Percentiles rank a stretch among this genome's conserved stretches.
phyloP scores from a whole-genome alignment of 768 basidiomycete genomes.

The Baorangia bicolor region DNA sequence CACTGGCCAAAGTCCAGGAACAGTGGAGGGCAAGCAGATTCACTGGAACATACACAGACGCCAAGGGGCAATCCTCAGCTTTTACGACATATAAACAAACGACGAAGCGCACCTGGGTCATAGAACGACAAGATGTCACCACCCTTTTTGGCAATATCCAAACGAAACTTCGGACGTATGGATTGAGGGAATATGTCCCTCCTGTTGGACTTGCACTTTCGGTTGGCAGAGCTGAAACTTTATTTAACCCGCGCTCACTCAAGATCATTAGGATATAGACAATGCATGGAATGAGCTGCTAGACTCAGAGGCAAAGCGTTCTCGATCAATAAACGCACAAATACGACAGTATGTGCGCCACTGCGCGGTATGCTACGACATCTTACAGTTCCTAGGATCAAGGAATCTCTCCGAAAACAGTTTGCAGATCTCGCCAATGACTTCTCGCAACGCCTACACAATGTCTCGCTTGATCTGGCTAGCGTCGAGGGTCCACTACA shows the following conservation, averaged over 20 bases:
- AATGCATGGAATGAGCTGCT: conserved; percentile 72
- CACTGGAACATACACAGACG: conserved; percentile 75
- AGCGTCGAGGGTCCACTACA: conserved; percentile 75
- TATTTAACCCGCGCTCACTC: conserved; percentile 8
- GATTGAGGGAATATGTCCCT: conserved; percentile 80
- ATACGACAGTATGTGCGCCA: conserved; percentile 73
- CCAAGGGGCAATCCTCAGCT: conserved; percentile 68
- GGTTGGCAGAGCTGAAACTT: conserved; percentile 34
- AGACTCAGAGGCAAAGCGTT: conserved; percentile 71
- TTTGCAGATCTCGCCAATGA: conserved; percentile 78
- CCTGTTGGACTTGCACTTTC: conserved; percentile 63
- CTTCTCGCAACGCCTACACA: conserved; percentile 66
- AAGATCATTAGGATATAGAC: conserved; percentile 61
- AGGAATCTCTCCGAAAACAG: conserved; percentile 71
- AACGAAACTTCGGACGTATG: conserved; percentile 91
- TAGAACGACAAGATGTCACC: conserved; percentile 83
- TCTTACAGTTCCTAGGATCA: conserved; percentile 55
- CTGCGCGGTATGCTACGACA: not conserved
- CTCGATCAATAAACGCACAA: conserved; percentile 81
- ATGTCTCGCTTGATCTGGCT: conserved; percentile 69
- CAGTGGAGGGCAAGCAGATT: conserved; percentile 69
- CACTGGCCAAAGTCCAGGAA: conserved; percentile 63
- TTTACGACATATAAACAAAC: conserved; percentile 84
- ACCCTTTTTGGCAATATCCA: conserved; percentile 91
- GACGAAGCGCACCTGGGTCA: conserved; percentile 83